Evolutionary conservation across 495 filamentous ascomycete genomes (phyloP).

Genomic region (Terfezia claveryi): DNA sequence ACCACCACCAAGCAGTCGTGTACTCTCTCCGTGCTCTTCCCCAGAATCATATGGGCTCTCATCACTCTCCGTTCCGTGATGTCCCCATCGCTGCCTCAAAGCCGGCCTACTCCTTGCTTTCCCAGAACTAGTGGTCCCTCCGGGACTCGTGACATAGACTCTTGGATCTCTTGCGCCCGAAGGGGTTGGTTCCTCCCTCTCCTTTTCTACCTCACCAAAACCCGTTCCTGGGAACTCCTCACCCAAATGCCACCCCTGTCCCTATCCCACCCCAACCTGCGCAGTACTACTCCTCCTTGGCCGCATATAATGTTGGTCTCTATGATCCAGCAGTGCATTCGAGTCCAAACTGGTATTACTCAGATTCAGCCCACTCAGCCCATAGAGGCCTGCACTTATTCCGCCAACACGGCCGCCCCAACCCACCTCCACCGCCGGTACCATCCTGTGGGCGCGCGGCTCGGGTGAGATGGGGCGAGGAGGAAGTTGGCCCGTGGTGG

Average conservation of each 20-base stretch:
- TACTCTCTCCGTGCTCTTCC: too few species aligned
- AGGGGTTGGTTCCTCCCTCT: neutral
- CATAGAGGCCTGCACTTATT: slow-evolving; percentile 32
- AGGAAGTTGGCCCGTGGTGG: too few species aligned
- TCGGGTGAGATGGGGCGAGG: too few species aligned
- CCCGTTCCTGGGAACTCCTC: neutral
- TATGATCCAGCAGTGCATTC: slow-evolving; percentile 59
- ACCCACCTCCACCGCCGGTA: neutral
- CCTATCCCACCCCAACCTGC: neutral
- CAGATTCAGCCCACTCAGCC: slow-evolving; percentile 31
- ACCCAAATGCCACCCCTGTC: neutral
- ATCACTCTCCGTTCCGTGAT: too few species aligned
- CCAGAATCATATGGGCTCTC: too few species aligned
- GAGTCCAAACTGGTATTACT: slow-evolving; percentile 71
- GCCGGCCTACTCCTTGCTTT: slow-evolving; percentile 16
- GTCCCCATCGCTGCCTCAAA: slow-evolving; percentile 27
- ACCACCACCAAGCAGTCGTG: too few species aligned
- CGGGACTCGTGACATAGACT: too few species aligned
- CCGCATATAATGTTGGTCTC: slow-evolving; percentile 48
- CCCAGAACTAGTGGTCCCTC: too few species aligned
- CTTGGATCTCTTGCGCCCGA: neutral
- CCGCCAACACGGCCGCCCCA: neutral
- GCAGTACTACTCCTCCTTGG: slow-evolving; percentile 33
- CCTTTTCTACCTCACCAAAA: neutral
- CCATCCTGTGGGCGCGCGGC: slow-evolving; percentile 3